A percentile compares a stretch with the other conserved stretches of the same genome.
Evolutionary conservation across 495 filamentous ascomycete species (phyloP).

Genomic region (Stereocaulon alpinum): DNA sequence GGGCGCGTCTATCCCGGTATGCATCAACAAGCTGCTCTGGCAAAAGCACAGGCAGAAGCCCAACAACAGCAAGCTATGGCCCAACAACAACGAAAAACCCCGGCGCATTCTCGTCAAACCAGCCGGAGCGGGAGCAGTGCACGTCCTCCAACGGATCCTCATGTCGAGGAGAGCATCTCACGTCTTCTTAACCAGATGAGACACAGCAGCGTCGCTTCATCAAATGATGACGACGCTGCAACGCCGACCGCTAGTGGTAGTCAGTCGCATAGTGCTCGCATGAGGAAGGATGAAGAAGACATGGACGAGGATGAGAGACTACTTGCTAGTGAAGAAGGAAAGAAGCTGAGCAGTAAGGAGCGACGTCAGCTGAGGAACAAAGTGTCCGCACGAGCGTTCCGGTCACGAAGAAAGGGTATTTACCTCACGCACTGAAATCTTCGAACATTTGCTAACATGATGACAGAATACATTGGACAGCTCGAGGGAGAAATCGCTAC

Average conservation of each 20-base stretch:
- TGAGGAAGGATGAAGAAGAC: constrained; percentile 86
- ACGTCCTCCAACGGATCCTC: constrained; percentile 47
- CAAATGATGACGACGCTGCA: constrained; percentile 39
- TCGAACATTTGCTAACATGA: constrained; percentile 36
- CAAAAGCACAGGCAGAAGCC: constrained; percentile 58
- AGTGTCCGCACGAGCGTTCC: constrained; percentile 93
- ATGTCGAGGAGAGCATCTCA: constrained; percentile 77
- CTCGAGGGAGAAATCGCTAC: constrained; percentile 75
- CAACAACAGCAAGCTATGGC: constrained; percentile 46
- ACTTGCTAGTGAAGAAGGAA: constrained; percentile 89
- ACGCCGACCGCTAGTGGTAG: constrained; percentile 33
- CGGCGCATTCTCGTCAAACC: constrained; percentile 22
- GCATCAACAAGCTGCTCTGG: constrained; percentile 79
- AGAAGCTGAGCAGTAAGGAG: constrained; percentile 92
- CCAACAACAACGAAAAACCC: constrained; percentile 24
- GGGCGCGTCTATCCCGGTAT: constrained; percentile 78
- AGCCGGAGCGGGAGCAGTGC: constrained; percentile 31
- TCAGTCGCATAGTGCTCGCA: constrained; percentile 27
- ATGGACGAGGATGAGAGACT: constrained; percentile 97
- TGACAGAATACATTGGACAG: constrained; percentile 81
- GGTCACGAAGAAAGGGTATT: constrained; percentile 90
- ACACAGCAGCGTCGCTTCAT: constrained; percentile 45
- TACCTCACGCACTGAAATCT: constrained; percentile 14
- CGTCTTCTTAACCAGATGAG: constrained; percentile 78
- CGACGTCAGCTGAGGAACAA: constrained; percentile 93